These are phyloP conservation scores for Prunus armeniaca DNA, from an alignment of 306 rosid species.

Conservation along the genomic window DNA sequence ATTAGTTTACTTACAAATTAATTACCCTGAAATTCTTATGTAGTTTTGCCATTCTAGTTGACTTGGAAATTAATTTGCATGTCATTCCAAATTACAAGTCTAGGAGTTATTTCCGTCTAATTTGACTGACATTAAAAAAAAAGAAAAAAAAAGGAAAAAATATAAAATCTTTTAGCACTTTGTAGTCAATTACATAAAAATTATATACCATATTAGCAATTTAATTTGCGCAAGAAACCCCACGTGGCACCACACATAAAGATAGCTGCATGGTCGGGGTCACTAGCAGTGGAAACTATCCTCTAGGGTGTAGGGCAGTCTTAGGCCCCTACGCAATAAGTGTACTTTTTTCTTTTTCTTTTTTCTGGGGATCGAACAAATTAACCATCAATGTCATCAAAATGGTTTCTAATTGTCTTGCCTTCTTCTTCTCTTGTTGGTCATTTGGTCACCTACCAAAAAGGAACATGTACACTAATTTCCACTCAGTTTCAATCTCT, in stretches of 20 bases:
- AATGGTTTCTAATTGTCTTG: neutral
- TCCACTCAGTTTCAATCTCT: constrained; percentile 30
- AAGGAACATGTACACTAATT: constrained; percentile 20
- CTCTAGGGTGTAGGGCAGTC: neutral
- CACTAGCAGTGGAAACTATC: neutral
- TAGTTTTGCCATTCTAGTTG: neutral
- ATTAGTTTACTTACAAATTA: no score
- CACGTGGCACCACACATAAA: neutral
- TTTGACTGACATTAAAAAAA: neutral
- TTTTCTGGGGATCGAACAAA: neutral
- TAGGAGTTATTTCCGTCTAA: neutral
- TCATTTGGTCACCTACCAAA: constrained; percentile 43
- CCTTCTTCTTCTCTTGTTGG: neutral
- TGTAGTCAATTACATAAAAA: neutral
- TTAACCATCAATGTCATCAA: neutral
- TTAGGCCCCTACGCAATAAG: neutral
- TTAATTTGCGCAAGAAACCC: neutral
- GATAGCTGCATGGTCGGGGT: neutral
- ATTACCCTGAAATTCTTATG: neutral
- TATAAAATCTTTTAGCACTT: neutral
- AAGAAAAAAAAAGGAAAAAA: neutral
- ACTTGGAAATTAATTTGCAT: neutral
- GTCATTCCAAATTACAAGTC: neutral
- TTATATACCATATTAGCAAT: neutral
- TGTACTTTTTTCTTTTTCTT: no score